phyloP scores from a whole-genome alignment of 257 asterid species.

The Nicotiana tomentosiformis region DNA sequence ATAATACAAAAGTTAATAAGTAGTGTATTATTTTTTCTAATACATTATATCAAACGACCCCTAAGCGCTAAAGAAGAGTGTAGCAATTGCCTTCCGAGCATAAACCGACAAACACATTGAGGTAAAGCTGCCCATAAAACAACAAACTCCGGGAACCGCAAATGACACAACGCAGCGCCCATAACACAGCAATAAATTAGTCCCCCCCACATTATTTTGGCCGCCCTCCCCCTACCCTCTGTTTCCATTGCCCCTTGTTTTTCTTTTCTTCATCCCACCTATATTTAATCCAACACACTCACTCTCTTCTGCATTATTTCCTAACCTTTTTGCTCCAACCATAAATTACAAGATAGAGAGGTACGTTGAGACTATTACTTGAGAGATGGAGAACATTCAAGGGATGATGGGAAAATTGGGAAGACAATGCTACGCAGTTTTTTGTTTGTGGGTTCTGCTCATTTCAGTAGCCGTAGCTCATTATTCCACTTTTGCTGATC shows the following conservation, averaged over 20 bases:
- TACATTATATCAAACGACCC: too few relatives aligned
- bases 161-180: background rate
- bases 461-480: conserved; percentile 27
- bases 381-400: conserved; percentile 20
- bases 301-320: background rate
- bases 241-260: background rate
- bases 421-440: conserved; percentile 39
- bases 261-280: background rate
- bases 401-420: conserved; percentile 29
- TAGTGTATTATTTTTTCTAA: too few relatives aligned
- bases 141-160: background rate
- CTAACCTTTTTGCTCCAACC: background rate
- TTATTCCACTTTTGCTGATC: background rate
- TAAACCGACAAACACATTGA: background rate
- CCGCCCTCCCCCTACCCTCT: background rate
- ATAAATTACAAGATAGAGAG: background rate
- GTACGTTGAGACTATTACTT: background rate
- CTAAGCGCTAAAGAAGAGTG: too few relatives aligned
- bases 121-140: background rate
- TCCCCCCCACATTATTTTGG: background rate
- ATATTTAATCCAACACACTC: background rate
- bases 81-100: background rate
- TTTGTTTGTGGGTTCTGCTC: conserved; percentile 42
- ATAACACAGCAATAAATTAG: background rate
- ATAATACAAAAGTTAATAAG: too few relatives aligned